Conservation (phyloP, 1,139 yeast genomes). For the Geotrichum bryndzae region DNA sequence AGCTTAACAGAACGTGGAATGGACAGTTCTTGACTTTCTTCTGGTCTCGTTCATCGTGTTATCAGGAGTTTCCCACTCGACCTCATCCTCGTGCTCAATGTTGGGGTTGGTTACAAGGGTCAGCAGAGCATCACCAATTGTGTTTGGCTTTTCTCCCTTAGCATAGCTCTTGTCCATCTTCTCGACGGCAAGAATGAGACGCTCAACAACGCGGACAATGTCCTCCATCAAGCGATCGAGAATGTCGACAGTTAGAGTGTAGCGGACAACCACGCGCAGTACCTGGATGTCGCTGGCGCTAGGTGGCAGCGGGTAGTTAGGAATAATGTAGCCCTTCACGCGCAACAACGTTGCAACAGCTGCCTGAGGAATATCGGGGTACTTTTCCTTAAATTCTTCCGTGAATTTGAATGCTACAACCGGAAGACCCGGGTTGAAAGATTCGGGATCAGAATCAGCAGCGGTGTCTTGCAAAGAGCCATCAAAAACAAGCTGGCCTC, state of each 20-base stretch:
- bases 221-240: conserved; percentile 68
- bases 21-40: conserved; percentile 2
- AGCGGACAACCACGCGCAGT: conserved; percentile 77
- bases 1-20: conserved; percentile 6
- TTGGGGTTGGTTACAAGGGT: conserved; percentile 14
- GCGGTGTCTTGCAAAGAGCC: conserved; percentile 17
- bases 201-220: conserved; percentile 50
- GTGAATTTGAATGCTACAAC: conserved; percentile 82
- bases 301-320: conserved; percentile 83
- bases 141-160: not conserved
- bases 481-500: conserved; percentile 30
- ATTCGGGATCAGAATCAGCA: conserved; percentile 28
- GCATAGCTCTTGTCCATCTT: conserved; percentile 11
- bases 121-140: conserved; percentile 8
- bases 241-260: conserved; percentile 62
- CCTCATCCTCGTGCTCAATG: conserved; percentile 13
- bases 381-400: conserved; percentile 48
- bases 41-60: not conserved
- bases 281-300: conserved; percentile 51
- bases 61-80: conserved; percentile 7
- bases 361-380: conserved; percentile 83
- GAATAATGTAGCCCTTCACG: conserved; percentile 80
- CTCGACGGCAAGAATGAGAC: conserved; percentile 44
- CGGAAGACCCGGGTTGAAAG: conserved; percentile 72
- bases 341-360: conserved; percentile 67